Conservation (phyloP, 2,329 filamentous ascomycete species). For the Claviceps capensis region DNA sequence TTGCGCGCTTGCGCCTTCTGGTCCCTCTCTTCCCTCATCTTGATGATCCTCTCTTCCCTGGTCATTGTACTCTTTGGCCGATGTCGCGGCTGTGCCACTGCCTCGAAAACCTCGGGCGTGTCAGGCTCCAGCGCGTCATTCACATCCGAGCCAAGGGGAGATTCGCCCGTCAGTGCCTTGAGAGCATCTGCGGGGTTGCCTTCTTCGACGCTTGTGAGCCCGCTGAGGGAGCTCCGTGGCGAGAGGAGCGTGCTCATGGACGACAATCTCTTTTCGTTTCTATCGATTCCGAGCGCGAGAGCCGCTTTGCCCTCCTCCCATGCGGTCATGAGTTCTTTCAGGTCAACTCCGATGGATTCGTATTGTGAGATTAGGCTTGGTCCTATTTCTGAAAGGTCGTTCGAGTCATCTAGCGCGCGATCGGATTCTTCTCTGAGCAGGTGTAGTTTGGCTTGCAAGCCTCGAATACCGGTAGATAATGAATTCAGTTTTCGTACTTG, state of each 20-base stretch:
- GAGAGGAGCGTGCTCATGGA: constrained; percentile 47
- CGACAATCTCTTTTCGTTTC: constrained; percentile 58
- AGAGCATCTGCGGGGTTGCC: constrained; percentile 47
- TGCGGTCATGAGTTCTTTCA: constrained; percentile 65
- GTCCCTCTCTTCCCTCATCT: constrained; percentile 76
- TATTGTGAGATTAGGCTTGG: constrained; percentile 76
- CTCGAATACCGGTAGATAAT: constrained; percentile 78
- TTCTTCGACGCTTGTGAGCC: constrained; percentile 49
- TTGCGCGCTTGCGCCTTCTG: constrained; percentile 58
- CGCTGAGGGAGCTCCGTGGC: constrained; percentile 50
- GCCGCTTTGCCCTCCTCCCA: constrained; percentile 84
- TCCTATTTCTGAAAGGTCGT: constrained; percentile 61
- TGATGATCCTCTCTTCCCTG: constrained; percentile 74
- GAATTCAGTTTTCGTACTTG: constrained; percentile 82
- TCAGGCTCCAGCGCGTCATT: constrained; percentile 46
- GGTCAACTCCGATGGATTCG: constrained; percentile 81
- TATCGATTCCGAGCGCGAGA: constrained; percentile 67
- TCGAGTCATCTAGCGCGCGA: constrained; percentile 58
- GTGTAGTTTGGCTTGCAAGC: constrained; percentile 88
- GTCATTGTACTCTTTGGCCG: constrained; percentile 54
- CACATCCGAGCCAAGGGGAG: constrained; percentile 36
- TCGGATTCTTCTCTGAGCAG: constrained; percentile 83
- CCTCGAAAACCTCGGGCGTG: constrained; percentile 78
- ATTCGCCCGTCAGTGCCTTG: constrained; percentile 63
- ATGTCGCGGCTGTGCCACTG: constrained; percentile 54